Base-by-base conservation (phyloP, 1,284 basidiomycete species). In the Xerocomus amazonicus region DNA sequence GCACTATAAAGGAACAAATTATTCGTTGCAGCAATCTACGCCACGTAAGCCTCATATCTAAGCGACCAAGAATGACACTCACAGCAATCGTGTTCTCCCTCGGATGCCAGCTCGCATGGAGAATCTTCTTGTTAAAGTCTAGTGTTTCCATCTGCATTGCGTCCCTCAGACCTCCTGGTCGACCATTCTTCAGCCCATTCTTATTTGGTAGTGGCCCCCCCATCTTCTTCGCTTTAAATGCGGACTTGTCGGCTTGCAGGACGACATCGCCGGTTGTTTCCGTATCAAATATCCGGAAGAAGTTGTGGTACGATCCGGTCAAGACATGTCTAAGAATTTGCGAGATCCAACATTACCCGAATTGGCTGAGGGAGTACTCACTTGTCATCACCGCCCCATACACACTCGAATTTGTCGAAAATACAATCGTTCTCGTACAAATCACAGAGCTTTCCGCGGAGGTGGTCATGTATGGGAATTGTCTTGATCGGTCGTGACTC, bases 381-480 rank as follows among this genome's bases (percentile, higher is more conserved):
- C 94, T 88, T 86, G 70, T 96, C 93, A 66, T 96, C 90, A 33
- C 95, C 94, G 58, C 90, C 90, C 84, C 93, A 97, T 27, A 92
- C 89, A 68, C 94, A 97, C 73, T 97, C 97, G 60, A 99, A 99
- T 73, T 99, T 99, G 79, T 99, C 97, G 70, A 99, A 99, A 69
- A 99, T 99, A 72, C 96, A 98, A 69, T 99, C 97, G 67, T 99
- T 99, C 76, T 99, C 97, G 69, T 99, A 99, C 56, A 99, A 73
- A 70, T 99, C 97, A 71, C 97, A 99, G 10, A 99, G 82, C 72
- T 99, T 99, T 51, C 92, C 90, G 47, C 96, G 87, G 37, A 99
- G 78, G 70, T 99, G 97, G 63, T 99, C 97, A 66, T 99, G 97
- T 60, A 99, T 99, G 49, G 92, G 91, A 70, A 99, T 99, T 7